These are phyloP conservation scores for Speleostelium caveatum DNA, from an alignment of 78 protist species.

Conservation along the genomic window DNA sequence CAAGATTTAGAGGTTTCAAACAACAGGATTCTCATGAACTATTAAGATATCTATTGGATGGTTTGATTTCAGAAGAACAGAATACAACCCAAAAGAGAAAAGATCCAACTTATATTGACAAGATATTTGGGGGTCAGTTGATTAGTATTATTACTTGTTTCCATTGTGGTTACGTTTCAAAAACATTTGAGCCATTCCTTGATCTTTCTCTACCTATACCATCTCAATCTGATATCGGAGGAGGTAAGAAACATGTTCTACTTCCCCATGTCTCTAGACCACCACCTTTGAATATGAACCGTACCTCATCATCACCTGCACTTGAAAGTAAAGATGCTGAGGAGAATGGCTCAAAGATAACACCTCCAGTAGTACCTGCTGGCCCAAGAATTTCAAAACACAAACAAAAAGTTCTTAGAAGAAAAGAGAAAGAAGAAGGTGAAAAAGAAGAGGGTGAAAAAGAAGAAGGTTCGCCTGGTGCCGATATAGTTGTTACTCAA, in stretches of 20 bases:
- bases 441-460: background rate
- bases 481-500: background rate
- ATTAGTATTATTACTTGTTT: conserved; percentile 62
- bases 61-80: conserved; percentile 76
- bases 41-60: conserved; percentile 59
- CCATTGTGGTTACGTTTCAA: conserved; percentile 65
- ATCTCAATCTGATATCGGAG: no score
- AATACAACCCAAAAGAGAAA: conserved; percentile 7
- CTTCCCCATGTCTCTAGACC: conserved; percentile 22
- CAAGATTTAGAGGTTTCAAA: conserved; percentile 73
- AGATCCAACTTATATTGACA: conserved; percentile 71
- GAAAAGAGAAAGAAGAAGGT: conserved; percentile 12
- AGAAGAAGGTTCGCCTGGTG: background rate
- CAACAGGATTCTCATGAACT: conserved; percentile 84
- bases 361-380: background rate
- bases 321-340: background rate
- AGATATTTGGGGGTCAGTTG: conserved; percentile 68
- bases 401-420: conserved; percentile 6
- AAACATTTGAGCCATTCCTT: conserved; percentile 58
- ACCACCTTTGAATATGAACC: background rate
- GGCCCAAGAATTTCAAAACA: conserved; percentile 10
- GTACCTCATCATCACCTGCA: background rate
- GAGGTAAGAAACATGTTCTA: no score
- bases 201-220: conserved; percentile 76
- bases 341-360: background rate